phyloP scores from a whole-genome alignment of 1,284 basidiomycete genomes.

The Thecaphora frezii region DNA sequence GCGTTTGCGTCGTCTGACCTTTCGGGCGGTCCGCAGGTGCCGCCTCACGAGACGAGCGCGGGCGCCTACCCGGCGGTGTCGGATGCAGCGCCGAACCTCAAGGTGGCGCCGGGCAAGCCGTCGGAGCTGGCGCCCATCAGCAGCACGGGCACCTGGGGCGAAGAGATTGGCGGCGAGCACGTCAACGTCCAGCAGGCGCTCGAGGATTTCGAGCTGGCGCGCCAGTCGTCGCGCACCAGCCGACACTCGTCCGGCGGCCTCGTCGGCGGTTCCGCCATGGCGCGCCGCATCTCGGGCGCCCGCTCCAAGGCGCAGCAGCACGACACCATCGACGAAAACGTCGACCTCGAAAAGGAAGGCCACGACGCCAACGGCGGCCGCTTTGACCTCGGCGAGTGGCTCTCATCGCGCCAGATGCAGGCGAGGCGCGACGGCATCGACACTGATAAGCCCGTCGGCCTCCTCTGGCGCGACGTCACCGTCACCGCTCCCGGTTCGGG shows the following conservation, averaged over 20 bases:
- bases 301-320: constrained; percentile 3
- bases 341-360: constrained; percentile 1
- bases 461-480: constrained; percentile 42
- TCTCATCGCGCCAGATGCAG: constrained; percentile 26
- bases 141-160: constrained; percentile 43
- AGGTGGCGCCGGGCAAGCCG: not conserved
- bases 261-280: constrained; percentile 7
- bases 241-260: constrained; percentile 4
- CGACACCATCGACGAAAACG: constrained; percentile 13
- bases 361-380: constrained; percentile 5
- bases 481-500: constrained; percentile 36
- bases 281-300: constrained; percentile 16
- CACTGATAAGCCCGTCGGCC: constrained; percentile 41
- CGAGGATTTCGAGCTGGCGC: constrained; percentile 32
- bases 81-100: not conserved
- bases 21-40: not conserved
- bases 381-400: constrained; percentile 43
- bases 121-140: constrained; percentile 5
- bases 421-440: constrained; percentile 34
- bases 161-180: constrained; percentile 25
- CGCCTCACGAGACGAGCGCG: not conserved
- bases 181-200: constrained; percentile 35
- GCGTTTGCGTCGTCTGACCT: not conserved
- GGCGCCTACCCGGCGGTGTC: too few relatives aligned
- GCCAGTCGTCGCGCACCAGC: constrained; percentile 13